Base-by-base conservation (phyloP, 169 alveolate species). In the Cryptosporidium ubiquitum region DNA sequence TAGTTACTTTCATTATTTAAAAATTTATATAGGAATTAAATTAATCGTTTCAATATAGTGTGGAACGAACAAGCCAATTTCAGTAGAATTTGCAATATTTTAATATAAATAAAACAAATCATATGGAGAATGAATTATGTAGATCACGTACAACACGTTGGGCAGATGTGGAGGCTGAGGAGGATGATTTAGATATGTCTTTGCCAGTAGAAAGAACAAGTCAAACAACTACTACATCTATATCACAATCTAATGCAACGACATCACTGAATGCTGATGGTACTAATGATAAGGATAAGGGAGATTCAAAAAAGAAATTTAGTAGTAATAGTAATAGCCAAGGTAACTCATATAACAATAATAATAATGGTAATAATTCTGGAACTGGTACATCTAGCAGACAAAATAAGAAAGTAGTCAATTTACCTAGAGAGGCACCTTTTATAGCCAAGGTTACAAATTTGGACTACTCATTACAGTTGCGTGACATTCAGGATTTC, bases 141-240 rank as follows among this genome's bases (percentile, higher is more conserved):
- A 79, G 75, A 58, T 79, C 89, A 58, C 58, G 89, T 26, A 79
- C 75, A 26, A 79, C 89, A 44, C 89, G 89, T 49, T 79, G 89
- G 89, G 89, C 89, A 42, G 89, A 79, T 20, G 89, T 79, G 23
- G 89, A 79, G 75, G 89, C 71, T 12, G 89, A 79, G 39, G 89
- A 79, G 12, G 89, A 79, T 47, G 89, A 79, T 47, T 47, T 79
- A 64, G 89, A 79, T 40, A 79, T 79, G 89, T 26, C 79, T 40
- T 47, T 79, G 16, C 89, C 89, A 12, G n/a, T 23, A 23, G 75
- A 58, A 23, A 61, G 75, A 9, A 37, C 35, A 20, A 39, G 57
- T 26, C 44, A 31, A 18, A 12, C 66, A 29, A 20, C 7, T 6
- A 69, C 40, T 47, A 39, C 84, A 10, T 23, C 35, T 16, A 10